phyloP scores from a whole-genome alignment of 331 rosid species.

The Stylosanthes scabra region DNA sequence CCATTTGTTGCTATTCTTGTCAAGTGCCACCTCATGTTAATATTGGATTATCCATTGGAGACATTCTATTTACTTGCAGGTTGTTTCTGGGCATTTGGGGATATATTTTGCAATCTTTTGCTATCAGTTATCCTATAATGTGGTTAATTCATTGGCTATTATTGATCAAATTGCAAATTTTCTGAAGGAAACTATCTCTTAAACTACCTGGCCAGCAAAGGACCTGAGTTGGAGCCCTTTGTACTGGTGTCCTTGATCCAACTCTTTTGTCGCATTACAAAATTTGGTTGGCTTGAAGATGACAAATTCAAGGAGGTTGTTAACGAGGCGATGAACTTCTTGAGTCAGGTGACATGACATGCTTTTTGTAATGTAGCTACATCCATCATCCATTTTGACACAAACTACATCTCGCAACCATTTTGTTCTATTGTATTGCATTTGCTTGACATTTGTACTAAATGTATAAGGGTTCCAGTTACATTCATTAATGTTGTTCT shows the following conservation, averaged over 20 bases:
- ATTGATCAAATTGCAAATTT: constrained; percentile 48
- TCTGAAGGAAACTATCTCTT: constrained; percentile 86
- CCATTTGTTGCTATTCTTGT: background rate
- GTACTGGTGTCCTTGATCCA: constrained; percentile 88
- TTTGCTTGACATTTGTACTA: constrained; percentile 6
- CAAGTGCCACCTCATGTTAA: constrained; percentile 7
- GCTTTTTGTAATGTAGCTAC: constrained; percentile 14
- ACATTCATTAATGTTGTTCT: constrained; percentile 12
- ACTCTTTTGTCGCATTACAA: constrained; percentile 89
- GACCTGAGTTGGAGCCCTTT: constrained; percentile 87
- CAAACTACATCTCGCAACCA: background rate
- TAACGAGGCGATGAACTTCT: constrained; percentile 81
- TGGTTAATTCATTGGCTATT: constrained; percentile 24
- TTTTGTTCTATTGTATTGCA: constrained; percentile 13
- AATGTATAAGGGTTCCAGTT: constrained; percentile 4
- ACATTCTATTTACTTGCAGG: constrained; percentile 12
- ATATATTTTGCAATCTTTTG: constrained; percentile 12
- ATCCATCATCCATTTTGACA: constrained; percentile 6
- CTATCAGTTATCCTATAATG: constrained; percentile 14
- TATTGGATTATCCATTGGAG: constrained; percentile 23
- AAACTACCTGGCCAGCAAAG: constrained; percentile 91
- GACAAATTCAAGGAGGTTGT: constrained; percentile 84
- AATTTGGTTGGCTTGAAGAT: constrained; percentile 97
- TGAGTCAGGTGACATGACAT: constrained; percentile 76
- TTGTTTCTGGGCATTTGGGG: constrained; percentile 29